Percentiles rank a stretch among this genome's conserved stretches.
Evolutionary conservation across 495 filamentous ascomycete genomes (phyloP).

Genomic region (Daldinia grandis): DNA sequence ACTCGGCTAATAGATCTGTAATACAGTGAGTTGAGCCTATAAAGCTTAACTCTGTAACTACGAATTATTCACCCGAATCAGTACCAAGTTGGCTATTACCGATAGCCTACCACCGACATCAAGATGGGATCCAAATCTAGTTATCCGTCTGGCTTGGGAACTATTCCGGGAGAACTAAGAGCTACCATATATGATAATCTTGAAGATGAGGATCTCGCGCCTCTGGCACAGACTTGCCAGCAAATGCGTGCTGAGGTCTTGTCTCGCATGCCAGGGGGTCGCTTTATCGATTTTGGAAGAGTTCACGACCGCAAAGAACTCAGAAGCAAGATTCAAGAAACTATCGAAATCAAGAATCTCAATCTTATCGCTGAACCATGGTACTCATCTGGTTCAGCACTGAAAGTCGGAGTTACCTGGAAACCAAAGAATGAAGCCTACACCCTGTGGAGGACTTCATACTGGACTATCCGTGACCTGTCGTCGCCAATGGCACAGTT

Average conservation of each 20-base stretch:
- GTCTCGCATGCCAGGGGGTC: neutral
- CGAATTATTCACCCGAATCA: too few relatives aligned
- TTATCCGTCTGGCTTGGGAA: neutral
- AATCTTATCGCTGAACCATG: neutral
- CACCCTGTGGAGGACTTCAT: neutral
- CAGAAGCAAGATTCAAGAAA: neutral
- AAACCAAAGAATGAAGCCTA: neutral
- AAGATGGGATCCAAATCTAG: neutral
- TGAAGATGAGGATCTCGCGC: neutral
- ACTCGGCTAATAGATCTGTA: too few relatives aligned
- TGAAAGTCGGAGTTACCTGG: neutral
- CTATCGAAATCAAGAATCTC: neutral
- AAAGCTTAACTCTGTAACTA: too few relatives aligned
- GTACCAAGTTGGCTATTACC: too few relatives aligned
- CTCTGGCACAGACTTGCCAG: neutral
- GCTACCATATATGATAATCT: neutral
- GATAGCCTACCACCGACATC: neutral
- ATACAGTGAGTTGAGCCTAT: too few relatives aligned
- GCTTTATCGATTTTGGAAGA: neutral
- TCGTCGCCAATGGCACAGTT: neutral
- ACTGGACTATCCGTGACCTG: neutral
- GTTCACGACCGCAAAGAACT: neutral
- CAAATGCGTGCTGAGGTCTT: neutral
- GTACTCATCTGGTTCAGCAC: neutral
- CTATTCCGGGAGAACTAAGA: neutral